phyloP scores from a whole-genome alignment of 148 eudicot species.

The Amaranthus hypochondriacus region DNA sequence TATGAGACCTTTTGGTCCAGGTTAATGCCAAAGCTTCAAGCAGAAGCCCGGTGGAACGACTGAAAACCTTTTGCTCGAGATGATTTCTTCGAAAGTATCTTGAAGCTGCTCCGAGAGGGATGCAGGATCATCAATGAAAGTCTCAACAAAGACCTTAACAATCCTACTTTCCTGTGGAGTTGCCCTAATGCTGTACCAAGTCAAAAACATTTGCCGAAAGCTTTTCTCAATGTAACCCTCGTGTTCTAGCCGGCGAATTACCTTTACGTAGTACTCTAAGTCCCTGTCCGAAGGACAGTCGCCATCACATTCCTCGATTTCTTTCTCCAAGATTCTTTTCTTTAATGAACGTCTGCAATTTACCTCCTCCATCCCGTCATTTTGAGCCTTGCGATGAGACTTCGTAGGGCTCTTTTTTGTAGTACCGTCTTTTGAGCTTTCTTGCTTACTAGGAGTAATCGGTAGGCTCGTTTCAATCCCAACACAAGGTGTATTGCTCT shows the following conservation, averaged over 20 bases:
- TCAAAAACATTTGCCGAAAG: constrained; percentile 72
- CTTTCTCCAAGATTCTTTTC: constrained; percentile 38
- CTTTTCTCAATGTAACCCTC: constrained; percentile 61
- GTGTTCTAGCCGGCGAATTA: constrained; percentile 62
- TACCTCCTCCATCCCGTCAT: constrained; percentile 29
- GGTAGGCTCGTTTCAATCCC: constrained; percentile 46
- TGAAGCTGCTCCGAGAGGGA: constrained; percentile 78
- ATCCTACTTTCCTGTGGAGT: constrained; percentile 62
- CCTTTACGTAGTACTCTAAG: constrained; percentile 64
- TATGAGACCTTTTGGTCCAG: constrained; percentile 5
- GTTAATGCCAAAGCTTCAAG: constrained; percentile 79
- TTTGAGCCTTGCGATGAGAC: constrained; percentile 30
- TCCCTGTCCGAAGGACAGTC: constrained; percentile 30
- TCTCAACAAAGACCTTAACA: constrained; percentile 70
- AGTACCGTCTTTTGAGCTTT: constrained; percentile 36
- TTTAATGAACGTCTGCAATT: constrained; percentile 41
- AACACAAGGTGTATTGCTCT: constrained; percentile 27
- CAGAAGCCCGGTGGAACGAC: constrained; percentile 58
- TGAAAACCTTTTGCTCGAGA: constrained; percentile 49
- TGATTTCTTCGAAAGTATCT: constrained; percentile 59
- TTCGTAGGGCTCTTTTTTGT: constrained; percentile 29
- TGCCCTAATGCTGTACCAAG: constrained; percentile 87
- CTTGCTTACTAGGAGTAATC: constrained; percentile 58
- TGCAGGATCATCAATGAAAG: constrained; percentile 58
- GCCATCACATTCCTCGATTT: constrained; percentile 36